Evolutionary conservation across 495 filamentous ascomycete species (phyloP), one percentile per base, ranked within the genome.

Genomic region (Penicillium maclennaniae): DNA sequence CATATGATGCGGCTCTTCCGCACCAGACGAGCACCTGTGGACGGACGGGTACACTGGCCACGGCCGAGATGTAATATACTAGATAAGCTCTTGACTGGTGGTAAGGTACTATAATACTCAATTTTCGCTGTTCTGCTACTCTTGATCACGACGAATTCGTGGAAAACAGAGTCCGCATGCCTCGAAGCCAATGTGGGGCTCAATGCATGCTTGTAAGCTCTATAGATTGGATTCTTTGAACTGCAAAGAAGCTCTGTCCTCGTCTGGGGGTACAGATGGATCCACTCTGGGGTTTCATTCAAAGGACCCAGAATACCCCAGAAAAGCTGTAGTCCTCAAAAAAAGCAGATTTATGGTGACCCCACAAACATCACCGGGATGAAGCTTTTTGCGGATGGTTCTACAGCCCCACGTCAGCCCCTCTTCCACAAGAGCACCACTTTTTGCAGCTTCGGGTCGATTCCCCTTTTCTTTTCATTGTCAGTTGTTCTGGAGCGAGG

Each of bases 151-250:
- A 12, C 10, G 2, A 4, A 14, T 34, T 34, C 31, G 9, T 34
- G 4, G 5, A 6, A 31, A 31, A 31, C 3, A 3, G 14, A 0
- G 16, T n/a, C 37, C 20, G 38, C 20, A 40, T 20, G 15, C n/a
- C 19, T 40, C n/a, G 7, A 40, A 52, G 42, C 40, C 49, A 19
- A 52, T 52, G 49, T 52, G 49, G 49, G 49, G 49, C 49, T 45
- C 34, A 15, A 14, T 39, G 16, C 15, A 44, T 44, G 25, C 20
- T 25, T 39, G n/a, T 16, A 23, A n/a, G 48, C 41, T 43, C 48
- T 43, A 49, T 49, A 42, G 36, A 28, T 49, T 37, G 8, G 38
- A 40, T 1, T 20, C 20, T 19, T 40, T 40, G 38, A 7, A 3
- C 19, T 17, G 19, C n/a, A 6, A 6, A 40, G 4, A 1, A 7